Conservation (phyloP, 2,329 filamentous ascomycete species). For the Aspergillus quadrilineatus region DNA sequence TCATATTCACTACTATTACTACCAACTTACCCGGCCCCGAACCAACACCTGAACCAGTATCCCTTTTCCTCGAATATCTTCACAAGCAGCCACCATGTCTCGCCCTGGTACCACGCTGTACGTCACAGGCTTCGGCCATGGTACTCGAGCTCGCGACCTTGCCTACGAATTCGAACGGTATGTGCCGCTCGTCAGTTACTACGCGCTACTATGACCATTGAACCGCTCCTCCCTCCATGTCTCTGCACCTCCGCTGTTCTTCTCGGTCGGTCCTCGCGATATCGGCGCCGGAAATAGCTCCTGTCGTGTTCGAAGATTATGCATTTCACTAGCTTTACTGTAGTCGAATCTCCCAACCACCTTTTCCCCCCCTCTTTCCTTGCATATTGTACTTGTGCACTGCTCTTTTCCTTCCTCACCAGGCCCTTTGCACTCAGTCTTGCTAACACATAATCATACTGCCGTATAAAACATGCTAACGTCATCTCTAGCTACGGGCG, state of each 20-base stretch:
- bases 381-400: conserved; percentile 5
- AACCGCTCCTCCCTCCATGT: conserved; percentile 18
- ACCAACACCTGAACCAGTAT: neutral
- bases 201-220: conserved; percentile 44
- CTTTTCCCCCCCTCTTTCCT: neutral
- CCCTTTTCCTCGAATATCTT: neutral
- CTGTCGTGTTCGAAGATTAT: conserved; percentile 15
- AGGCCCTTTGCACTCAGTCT: neutral
- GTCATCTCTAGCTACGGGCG: conserved; percentile 75
- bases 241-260: conserved; percentile 33
- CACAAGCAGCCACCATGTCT: conserved; percentile 63
- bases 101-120: conserved; percentile 92
- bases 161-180: conserved; percentile 99
- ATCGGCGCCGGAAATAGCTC: conserved; percentile 21
- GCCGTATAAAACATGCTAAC: conserved; percentile 38
- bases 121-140: conserved; percentile 98
- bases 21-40: neutral
- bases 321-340: conserved; percentile 7
- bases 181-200: conserved; percentile 60
- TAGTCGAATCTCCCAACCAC: neutral
- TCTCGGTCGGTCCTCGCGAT: conserved; percentile 33
- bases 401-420: neutral
- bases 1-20: neutral
- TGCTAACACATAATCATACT: neutral
- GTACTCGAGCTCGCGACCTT: conserved; percentile 96